Evolutionary conservation across 2,329 filamentous ascomycete genomes (phyloP), one percentile per base, ranked within the genome.

Genomic region (Hypoxylon sp.): DNA sequence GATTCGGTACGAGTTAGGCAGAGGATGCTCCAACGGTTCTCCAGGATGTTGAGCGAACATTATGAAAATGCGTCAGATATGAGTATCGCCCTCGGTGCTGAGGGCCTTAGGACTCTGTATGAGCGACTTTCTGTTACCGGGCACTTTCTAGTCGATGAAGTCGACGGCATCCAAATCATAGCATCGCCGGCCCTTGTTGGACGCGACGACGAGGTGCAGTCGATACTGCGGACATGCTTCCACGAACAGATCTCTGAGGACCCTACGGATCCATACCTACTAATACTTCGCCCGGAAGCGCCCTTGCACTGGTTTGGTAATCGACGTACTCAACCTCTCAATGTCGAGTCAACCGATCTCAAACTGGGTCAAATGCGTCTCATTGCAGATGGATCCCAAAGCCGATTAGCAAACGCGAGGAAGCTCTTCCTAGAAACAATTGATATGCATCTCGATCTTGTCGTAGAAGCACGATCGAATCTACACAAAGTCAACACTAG

Each of bases 31-130:
- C 97, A 98, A 78, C 93, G 96, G 66, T 98, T 98, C 80, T 96
- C 93, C 17, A 89, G 94, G 71, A 93, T 97, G 77, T 81, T 99
- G 60, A 94, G 92, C 73, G 93, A 97, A 76, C 90, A 95, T 64
- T 99, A 99, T 75, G 96, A 99, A 79, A 98, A 99, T 76, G 93
- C 93, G 4, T 97, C 94, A 9, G 96, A 99, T 79, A 97, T 96
- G 80, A 97, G 93, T 78, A 91, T 98, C 75, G 90, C 91, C 36
- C 86, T 94, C 48, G 76, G 82, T 3, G 85, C 87, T 7, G 89
- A 92, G 32, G 87, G 88, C 67, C 84, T 97, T 67, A 89, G 90
- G 65, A 89, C 92, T 38, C 87, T 99, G 28, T 92, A 94, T 70
- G 92, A 97, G 72, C 89, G 93, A 23, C 85, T 99, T 7, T 88